Conservation (phyloP, 192 early-diverging fungal species). For the Rhizophagus clarus region DNA sequence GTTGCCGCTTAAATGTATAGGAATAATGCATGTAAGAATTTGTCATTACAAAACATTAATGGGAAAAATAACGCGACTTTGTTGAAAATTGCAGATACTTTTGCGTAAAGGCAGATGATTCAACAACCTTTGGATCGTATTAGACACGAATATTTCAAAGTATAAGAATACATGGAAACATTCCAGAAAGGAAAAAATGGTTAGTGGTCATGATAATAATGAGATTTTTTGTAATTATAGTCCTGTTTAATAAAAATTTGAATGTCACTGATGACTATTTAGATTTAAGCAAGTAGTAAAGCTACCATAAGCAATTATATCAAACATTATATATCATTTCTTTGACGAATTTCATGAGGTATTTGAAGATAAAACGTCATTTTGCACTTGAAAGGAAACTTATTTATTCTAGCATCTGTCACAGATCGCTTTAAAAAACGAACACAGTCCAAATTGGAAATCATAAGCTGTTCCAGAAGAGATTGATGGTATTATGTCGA, state of each 20-base stretch:
- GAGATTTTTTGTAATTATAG: background rate
- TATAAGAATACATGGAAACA: too few relatives aligned
- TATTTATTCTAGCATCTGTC: constrained; percentile 19
- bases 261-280: constrained; percentile 23
- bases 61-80: too few relatives aligned
- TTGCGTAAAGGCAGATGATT: too few relatives aligned
- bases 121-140: too few relatives aligned
- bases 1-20: too few relatives aligned
- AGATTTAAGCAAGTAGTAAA: constrained; percentile 30
- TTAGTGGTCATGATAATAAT: too few relatives aligned
- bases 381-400: background rate
- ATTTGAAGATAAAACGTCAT: background rate
- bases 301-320: constrained; percentile 10
- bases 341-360: constrained; percentile 30
- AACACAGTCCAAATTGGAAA: background rate
- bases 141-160: too few relatives aligned
- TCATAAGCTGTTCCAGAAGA: background rate
- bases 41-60: too few relatives aligned
- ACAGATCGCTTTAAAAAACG: constrained; percentile 21
- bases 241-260: constrained; percentile 29
- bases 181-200: too few relatives aligned
- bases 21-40: too few relatives aligned
- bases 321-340: constrained; percentile 26
- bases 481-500: constrained; percentile 19
- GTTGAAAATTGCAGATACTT: too few relatives aligned